Evolutionary conservation across 1,284 basidiomycete species (phyloP).

Genomic region (Microbotryum violaceum): DNA sequence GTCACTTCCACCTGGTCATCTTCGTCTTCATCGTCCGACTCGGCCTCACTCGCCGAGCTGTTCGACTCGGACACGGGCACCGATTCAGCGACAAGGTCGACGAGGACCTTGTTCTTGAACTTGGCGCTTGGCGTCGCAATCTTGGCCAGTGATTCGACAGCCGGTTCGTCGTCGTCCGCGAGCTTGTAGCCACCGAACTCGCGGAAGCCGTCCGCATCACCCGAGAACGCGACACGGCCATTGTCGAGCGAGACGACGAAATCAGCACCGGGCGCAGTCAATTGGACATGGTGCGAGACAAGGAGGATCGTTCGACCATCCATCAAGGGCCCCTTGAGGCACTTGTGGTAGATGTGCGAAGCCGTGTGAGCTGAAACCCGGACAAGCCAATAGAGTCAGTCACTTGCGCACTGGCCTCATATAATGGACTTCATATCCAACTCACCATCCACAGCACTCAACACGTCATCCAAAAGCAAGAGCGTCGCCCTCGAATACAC

Average conservation of each 20-base stretch:
- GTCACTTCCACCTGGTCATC: not conserved
- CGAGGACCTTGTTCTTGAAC: slow-evolving; percentile 14
- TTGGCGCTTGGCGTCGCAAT: slow-evolving; percentile 2
- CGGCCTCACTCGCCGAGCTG: slow-evolving; percentile 27
- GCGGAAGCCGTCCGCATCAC: slow-evolving; percentile 59
- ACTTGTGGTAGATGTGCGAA: slow-evolving; percentile 69
- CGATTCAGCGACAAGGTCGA: slow-evolving; percentile 19
- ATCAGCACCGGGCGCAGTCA: slow-evolving; percentile 60
- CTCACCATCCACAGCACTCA: slow-evolving; percentile 51
- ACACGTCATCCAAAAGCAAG: slow-evolving; percentile 59
- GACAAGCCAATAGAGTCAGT: not conserved
- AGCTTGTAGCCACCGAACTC: slow-evolving; percentile 43
- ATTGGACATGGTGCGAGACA: slow-evolving; percentile 82
- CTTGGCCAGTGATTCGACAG: slow-evolving; percentile 29
- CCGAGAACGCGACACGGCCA: slow-evolving; percentile 68
- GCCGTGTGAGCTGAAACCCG: slow-evolving; percentile 49
- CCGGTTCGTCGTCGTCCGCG: slow-evolving; percentile 42
- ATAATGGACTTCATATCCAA: not conserved
- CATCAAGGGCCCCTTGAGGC: slow-evolving; percentile 76
- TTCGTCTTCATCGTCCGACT: slow-evolving; percentile 19
- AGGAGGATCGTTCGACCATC: slow-evolving; percentile 69
- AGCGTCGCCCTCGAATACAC: slow-evolving; percentile 84
- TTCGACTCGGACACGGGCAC: slow-evolving; percentile 15
- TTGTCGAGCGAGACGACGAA: slow-evolving; percentile 76
- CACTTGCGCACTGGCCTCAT: too few species aligned